Conservation (phyloP, 1,284 basidiomycete genomes). For the Leccinum solheimii region DNA sequence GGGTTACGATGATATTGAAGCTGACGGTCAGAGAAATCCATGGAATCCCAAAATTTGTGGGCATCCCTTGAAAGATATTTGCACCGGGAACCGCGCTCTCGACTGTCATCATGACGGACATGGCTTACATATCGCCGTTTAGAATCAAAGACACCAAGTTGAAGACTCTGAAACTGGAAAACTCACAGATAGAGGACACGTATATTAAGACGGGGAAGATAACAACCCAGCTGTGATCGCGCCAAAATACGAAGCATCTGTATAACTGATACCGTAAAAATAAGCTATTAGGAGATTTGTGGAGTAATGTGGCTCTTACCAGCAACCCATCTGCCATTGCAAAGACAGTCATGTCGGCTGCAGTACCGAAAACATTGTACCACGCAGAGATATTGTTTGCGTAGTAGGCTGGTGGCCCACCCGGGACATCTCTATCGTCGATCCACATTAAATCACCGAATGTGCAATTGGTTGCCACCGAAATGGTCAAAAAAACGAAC, state of each 20-base stretch:
- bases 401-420: conserved; percentile 2
- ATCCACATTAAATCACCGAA: conserved; percentile 7
- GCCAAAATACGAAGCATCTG: conserved; percentile 6
- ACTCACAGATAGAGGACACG: conserved; percentile 1
- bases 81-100: conserved; percentile 3
- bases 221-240: conserved; percentile 1
- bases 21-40: conserved; percentile 6
- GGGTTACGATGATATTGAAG: conserved; percentile 7
- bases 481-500: conserved; percentile 4
- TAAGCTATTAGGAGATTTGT: not conserved
- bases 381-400: conserved; percentile 3
- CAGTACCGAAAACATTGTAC: conserved; percentile 6
- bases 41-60: not conserved
- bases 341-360: not conserved
- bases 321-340: conserved; percentile 9
- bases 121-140: not conserved
- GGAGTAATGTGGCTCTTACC: not conserved
- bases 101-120: conserved; percentile 1
- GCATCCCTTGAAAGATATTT: conserved; percentile 4
- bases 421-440: conserved; percentile 2
- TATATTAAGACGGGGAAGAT: not conserved
- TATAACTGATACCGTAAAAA: not conserved
- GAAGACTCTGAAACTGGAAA: not conserved
- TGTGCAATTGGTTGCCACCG: conserved; percentile 2
- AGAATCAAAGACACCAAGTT: not conserved